Conservation (phyloP, 2,329 filamentous ascomycete species). For the Phoma herbarum region DNA sequence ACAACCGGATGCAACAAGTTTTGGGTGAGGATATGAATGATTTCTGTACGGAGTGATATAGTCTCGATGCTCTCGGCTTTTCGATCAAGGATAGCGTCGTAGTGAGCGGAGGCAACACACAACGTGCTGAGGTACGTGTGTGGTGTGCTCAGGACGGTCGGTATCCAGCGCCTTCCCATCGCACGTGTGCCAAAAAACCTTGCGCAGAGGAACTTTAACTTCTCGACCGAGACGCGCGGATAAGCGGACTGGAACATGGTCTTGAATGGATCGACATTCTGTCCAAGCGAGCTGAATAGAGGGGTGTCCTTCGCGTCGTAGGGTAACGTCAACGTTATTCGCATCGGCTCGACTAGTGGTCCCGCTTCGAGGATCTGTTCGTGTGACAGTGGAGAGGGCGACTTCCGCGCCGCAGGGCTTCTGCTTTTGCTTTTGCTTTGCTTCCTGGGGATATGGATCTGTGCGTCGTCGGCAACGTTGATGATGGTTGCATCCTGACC, state of each 20-base stretch:
- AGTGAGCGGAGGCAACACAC: conserved; percentile 46
- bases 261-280: conserved; percentile 45
- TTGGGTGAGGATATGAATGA: conserved; percentile 44
- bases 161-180: conserved; percentile 48
- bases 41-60: conserved; percentile 43
- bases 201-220: conserved; percentile 48
- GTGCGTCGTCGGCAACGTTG: too few relatives aligned
- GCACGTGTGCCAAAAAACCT: conserved; percentile 45
- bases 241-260: conserved; percentile 47
- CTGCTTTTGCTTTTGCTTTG: too few relatives aligned
- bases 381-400: too few relatives aligned
- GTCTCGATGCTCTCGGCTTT: conserved; percentile 43
- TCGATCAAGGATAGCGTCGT: conserved; percentile 40
- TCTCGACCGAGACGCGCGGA: conserved; percentile 43
- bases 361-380: conserved; percentile 11
- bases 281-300: conserved; percentile 42
- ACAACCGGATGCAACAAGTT: conserved; percentile 40
- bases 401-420: too few relatives aligned
- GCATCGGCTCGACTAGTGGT: conserved; percentile 5
- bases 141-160: conserved; percentile 42
- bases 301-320: conserved; percentile 1
- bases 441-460: too few relatives aligned
- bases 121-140: conserved; percentile 52
- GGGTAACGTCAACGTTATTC: background rate
- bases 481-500: background rate